A percentile compares a stretch with the other conserved stretches of the same genome.
phyloP scores from a whole-genome alignment of 2,329 filamentous ascomycete species.

The Paradendryphiella salina region DNA sequence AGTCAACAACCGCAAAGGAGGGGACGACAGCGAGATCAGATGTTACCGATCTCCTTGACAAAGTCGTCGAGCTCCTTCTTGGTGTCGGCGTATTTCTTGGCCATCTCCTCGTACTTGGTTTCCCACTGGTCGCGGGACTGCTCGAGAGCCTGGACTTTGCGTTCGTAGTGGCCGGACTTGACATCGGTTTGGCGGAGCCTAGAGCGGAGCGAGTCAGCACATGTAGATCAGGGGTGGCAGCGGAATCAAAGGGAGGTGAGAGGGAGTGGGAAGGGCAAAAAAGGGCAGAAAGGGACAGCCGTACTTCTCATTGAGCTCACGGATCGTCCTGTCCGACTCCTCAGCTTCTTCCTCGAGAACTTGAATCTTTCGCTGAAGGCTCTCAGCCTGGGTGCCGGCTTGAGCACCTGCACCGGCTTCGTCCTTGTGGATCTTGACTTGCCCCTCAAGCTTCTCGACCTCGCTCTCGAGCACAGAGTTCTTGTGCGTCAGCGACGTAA shows the following conservation, averaged over 20 bases:
- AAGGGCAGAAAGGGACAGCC: slow-evolving; percentile 46
- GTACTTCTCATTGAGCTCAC: slow-evolving; percentile 98
- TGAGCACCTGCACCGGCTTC: slow-evolving; percentile 78
- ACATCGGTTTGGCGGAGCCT: slow-evolving; percentile 99
- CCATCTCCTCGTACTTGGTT: slow-evolving; percentile 96
- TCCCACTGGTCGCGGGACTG: slow-evolving; percentile 92
- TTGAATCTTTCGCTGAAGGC: slow-evolving; percentile 87
- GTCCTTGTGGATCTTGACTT: slow-evolving; percentile 85
- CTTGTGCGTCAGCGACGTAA: slow-evolving; percentile 94
- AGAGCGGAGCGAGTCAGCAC: slow-evolving; percentile 25
- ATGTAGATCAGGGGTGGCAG: slow-evolving; percentile 7
- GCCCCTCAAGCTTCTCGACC: slow-evolving; percentile 86
- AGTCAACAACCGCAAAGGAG: slow-evolving; percentile 41
- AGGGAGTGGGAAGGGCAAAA: background rate
- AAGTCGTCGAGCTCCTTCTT: slow-evolving; percentile 93
- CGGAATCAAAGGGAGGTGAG: background rate
- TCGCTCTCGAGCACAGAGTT: slow-evolving; percentile 87
- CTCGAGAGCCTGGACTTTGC: slow-evolving; percentile 97
- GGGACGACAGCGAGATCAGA: slow-evolving; percentile 60
- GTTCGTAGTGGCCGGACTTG: slow-evolving; percentile 98
- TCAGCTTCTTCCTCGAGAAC: slow-evolving; percentile 98
- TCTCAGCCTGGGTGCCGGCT: slow-evolving; percentile 88
- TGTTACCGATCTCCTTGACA: slow-evolving; percentile 88
- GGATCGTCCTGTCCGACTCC: slow-evolving; percentile 91
- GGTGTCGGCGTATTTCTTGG: slow-evolving; percentile 79